A percentile compares a stretch with the other conserved stretches of the same genome.
Conservation (phyloP, 805 yeast species). For the Wickerhamiella alocasiicola region DNA sequence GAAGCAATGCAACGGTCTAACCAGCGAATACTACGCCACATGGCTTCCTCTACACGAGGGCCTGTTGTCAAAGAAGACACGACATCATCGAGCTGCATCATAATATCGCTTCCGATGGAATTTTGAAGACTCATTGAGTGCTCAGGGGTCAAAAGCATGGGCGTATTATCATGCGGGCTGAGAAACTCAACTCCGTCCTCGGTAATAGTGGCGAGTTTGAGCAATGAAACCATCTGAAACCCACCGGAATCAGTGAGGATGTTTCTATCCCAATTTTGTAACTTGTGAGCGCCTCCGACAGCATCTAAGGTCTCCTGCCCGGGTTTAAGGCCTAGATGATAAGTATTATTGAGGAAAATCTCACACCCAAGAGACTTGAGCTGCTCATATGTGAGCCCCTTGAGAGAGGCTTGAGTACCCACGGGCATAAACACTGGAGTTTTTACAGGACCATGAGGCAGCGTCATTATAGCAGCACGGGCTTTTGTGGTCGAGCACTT, state of each 20-base stretch:
- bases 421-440: slow-evolving; percentile 40
- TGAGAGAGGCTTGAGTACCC: slow-evolving; percentile 36
- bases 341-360: slow-evolving; percentile 34
- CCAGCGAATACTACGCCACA: slow-evolving; percentile 34
- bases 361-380: slow-evolving; percentile 31
- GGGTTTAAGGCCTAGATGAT: slow-evolving; percentile 34
- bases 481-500: slow-evolving; percentile 33
- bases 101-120: slow-evolving; percentile 35
- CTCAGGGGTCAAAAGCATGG: slow-evolving; percentile 36
- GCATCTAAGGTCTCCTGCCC: slow-evolving; percentile 32
- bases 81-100: slow-evolving; percentile 38
- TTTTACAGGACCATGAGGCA: slow-evolving; percentile 33
- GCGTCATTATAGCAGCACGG: slow-evolving; percentile 31
- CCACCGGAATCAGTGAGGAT: slow-evolving; percentile 36
- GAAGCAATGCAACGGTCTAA: slow-evolving; percentile 34
- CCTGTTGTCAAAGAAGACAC: slow-evolving; percentile 35
- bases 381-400: slow-evolving; percentile 34
- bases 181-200: slow-evolving; percentile 36
- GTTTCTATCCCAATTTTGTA: slow-evolving; percentile 33
- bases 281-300: slow-evolving; percentile 34
- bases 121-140: slow-evolving; percentile 36
- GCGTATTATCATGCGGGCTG: slow-evolving; percentile 36
- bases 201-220: slow-evolving; percentile 35
- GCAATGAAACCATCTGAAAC: slow-evolving; percentile 35
- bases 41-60: slow-evolving; percentile 35